phyloP scores from a whole-genome alignment of 2,329 filamentous ascomycete species.

The Beauveria varroae region DNA sequence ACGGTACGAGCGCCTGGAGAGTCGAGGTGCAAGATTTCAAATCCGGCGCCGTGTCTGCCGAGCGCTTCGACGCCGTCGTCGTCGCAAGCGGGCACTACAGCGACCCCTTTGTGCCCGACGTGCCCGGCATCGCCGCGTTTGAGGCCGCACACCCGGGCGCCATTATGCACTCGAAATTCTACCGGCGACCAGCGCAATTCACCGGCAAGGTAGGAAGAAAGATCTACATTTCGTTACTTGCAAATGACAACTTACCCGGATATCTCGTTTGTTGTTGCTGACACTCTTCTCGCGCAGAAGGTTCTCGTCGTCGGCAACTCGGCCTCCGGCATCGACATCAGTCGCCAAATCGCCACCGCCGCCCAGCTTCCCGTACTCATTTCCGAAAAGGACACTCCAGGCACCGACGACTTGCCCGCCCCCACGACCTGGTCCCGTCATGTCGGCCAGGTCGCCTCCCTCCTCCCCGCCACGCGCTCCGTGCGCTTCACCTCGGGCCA shows the following conservation, averaged over 20 bases:
- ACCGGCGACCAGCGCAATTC: conserved; percentile 39
- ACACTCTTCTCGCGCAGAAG: conserved; percentile 36
- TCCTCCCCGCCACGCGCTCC: conserved; percentile 34
- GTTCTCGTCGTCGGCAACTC: conserved; percentile 61
- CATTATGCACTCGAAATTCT: conserved; percentile 61
- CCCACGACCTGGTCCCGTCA: conserved; percentile 24
- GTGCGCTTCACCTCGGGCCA: conserved; percentile 56
- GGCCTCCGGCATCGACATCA: conserved; percentile 65
- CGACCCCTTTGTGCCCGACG: conserved; percentile 50
- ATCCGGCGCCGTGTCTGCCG: conserved; percentile 16
- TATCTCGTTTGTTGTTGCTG: background rate
- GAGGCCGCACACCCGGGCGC: conserved; percentile 38
- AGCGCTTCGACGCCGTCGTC: conserved; percentile 53
- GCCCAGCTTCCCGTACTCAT: conserved; percentile 48
- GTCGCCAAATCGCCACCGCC: conserved; percentile 50
- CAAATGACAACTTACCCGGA: no score
- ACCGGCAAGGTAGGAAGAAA: conserved; percentile 21
- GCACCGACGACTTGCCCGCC: conserved; percentile 17
- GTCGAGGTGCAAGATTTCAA: conserved; percentile 29
- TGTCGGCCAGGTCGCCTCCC: conserved; percentile 40
- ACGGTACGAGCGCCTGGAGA: conserved; percentile 36
- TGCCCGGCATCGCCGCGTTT: conserved; percentile 48
- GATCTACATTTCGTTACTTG: no score
- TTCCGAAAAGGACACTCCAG: conserved; percentile 36
- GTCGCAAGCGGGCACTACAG: conserved; percentile 57